phyloP scores from a whole-genome alignment of 163 green algal species.

The Chlamydomonas reinhardtii region DNA sequence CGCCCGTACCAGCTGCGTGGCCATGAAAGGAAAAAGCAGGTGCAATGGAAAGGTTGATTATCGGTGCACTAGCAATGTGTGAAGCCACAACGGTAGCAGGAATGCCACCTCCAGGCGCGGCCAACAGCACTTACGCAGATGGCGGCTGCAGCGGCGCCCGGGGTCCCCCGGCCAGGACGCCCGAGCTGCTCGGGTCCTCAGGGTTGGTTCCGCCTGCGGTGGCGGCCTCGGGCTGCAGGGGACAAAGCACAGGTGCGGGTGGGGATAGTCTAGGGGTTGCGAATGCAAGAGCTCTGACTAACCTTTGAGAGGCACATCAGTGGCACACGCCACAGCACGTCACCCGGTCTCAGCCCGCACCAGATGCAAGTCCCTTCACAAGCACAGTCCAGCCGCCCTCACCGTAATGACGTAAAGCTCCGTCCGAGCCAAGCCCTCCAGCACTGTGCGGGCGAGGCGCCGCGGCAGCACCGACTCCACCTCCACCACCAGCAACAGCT shows the following conservation, averaged over 20 bases:
- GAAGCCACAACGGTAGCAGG: too few relatives aligned
- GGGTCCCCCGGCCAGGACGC: neutral
- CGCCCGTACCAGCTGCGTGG: slow-evolving; percentile 20
- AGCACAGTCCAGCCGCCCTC: neutral
- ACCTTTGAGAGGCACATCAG: too few relatives aligned
- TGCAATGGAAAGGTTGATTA: too few relatives aligned
- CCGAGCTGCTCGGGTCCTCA: neutral
- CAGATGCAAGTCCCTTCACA: too few relatives aligned
- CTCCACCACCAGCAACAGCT: slow-evolving; percentile 37
- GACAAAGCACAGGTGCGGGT: too few relatives aligned
- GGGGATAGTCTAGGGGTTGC: too few relatives aligned
- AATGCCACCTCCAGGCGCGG: too few relatives aligned
- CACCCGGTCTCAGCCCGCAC: too few relatives aligned
- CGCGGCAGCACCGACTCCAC: slow-evolving; percentile 37
- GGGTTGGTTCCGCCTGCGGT: neutral
- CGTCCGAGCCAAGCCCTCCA: slow-evolving; percentile 1
- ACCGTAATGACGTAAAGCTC: slow-evolving; percentile 41
- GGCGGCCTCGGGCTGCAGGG: slow-evolving; percentile 15
- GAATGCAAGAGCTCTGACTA: too few relatives aligned
- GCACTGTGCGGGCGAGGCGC: neutral
- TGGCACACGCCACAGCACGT: too few relatives aligned
- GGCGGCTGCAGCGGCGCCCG: neutral
- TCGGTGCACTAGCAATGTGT: too few relatives aligned
- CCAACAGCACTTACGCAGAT: neutral
- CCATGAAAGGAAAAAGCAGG: too few relatives aligned